These are phyloP conservation scores for Malus hybrid DNA, from an alignment of 331 rosid genomes.

Conservation along the genomic window DNA sequence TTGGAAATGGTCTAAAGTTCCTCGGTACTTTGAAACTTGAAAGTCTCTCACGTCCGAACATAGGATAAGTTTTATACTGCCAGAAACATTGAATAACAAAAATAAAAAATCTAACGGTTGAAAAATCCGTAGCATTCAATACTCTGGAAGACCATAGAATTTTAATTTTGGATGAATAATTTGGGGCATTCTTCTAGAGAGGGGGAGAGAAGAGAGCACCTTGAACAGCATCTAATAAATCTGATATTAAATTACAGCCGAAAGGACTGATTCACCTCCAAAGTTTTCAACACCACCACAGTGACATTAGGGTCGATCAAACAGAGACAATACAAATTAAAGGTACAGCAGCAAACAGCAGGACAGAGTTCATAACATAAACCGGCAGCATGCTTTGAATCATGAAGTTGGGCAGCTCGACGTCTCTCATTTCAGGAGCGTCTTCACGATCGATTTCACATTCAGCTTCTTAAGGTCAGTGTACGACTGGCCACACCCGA, in stretches of 20 bases:
- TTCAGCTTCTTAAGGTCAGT: conserved; percentile 94
- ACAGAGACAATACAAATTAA: conserved; percentile 13
- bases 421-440: conserved; percentile 67
- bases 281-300: conserved; percentile 2
- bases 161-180: no score
- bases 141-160: no score
- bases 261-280: conserved; percentile 25
- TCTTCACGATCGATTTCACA: conserved; percentile 82
- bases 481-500: conserved; percentile 96
- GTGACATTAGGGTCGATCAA: neutral
- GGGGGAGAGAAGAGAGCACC: neutral
- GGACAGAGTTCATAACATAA: conserved; percentile 12
- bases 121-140: no score
- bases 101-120: no score
- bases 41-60: no score
- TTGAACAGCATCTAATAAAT: neutral
- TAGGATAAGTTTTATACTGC: no score
- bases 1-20: no score
- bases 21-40: no score
- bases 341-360: conserved; percentile 16
- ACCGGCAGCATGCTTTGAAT: neutral
- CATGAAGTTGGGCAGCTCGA: neutral
- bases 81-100: no score
- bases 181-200: neutral
- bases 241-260: conserved; percentile 6